Conservation (phyloP, 1,139 yeast species). For the Kazachstania sp. region DNA sequence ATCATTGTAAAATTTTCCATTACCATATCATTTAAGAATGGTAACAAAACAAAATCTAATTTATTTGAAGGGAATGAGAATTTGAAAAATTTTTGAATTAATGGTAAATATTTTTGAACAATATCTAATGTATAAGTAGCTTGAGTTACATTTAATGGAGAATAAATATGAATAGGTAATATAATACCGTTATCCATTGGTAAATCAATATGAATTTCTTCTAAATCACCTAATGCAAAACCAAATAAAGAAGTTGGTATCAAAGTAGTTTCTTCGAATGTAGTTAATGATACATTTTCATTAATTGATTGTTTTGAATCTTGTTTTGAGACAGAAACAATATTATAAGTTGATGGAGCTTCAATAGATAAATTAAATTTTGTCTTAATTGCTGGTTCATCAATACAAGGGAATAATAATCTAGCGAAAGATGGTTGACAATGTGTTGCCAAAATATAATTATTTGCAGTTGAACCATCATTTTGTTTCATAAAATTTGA, state of each 20-base stretch:
- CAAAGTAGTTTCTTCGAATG: conserved; percentile 46
- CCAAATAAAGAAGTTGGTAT: conserved; percentile 58
- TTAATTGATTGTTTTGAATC: neutral
- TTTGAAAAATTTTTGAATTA: conserved; percentile 37
- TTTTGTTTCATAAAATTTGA: conserved; percentile 49
- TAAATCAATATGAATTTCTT: conserved; percentile 36
- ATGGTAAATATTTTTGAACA: conserved; percentile 41
- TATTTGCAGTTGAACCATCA: conserved; percentile 38
- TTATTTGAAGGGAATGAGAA: conserved; percentile 48
- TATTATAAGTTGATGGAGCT: conserved; percentile 40
- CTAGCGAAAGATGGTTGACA: conserved; percentile 61
- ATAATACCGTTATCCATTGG: conserved; percentile 7
- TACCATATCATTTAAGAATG: conserved; percentile 65
- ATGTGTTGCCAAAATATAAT: conserved; percentile 56
- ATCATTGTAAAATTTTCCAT: conserved; percentile 74
- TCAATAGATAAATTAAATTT: conserved; percentile 42
- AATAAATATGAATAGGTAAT: conserved; percentile 43
- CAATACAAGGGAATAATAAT: conserved; percentile 55
- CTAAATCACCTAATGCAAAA: conserved; percentile 58
- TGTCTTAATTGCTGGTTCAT: conserved; percentile 50
- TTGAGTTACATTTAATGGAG: conserved; percentile 41
- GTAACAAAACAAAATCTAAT: conserved; percentile 57
- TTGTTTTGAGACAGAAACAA: conserved; percentile 39
- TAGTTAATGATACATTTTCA: conserved; percentile 22
- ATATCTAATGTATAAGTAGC: conserved; percentile 42